phyloP scores from a whole-genome alignment of 1,139 yeast species.

The Torulaspora globosa region DNA sequence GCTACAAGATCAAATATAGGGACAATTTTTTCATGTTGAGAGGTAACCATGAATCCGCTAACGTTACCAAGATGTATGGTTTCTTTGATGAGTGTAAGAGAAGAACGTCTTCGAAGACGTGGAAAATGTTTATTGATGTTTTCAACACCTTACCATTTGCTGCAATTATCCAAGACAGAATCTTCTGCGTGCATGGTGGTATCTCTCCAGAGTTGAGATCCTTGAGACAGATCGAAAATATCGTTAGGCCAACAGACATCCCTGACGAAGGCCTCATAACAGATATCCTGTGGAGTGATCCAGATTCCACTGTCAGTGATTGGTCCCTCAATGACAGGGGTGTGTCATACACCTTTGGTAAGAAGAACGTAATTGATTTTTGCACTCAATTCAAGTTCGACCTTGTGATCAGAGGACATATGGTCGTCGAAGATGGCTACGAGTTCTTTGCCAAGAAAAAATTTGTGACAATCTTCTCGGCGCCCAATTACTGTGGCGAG shows the following conservation, averaged over 20 bases:
- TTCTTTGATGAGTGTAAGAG: constrained; percentile 97
- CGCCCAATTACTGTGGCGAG: constrained; percentile 98
- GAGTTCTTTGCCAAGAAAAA: constrained; percentile 94
- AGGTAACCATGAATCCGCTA: constrained; percentile 97
- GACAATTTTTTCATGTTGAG: constrained; percentile 88
- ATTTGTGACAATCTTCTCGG: constrained; percentile 89
- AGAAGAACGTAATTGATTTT: constrained; percentile 88
- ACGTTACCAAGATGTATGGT: constrained; percentile 91
- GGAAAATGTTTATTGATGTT: constrained; percentile 91
- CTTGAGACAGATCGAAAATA: constrained; percentile 86
- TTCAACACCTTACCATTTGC: constrained; percentile 93
- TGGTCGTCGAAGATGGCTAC: constrained; percentile 98
- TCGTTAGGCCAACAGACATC: constrained; percentile 93
- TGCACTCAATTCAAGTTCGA: constrained; percentile 85
- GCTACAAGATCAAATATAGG: constrained; percentile 93
- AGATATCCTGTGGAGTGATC: constrained; percentile 92
- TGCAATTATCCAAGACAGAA: constrained; percentile 92
- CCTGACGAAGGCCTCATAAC: constrained; percentile 93
- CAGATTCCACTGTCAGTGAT: constrained; percentile 69
- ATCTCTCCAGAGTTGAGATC: constrained; percentile 84
- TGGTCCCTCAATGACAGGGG: constrained; percentile 76
- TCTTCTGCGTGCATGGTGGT: constrained; percentile 97
- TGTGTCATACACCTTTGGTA: constrained; percentile 91
- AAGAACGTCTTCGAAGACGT: constrained; percentile 84
- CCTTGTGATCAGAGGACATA: constrained; percentile 93